phyloP scores from a whole-genome alignment of 768 basidiomycete species.

The Crassisporium funariophilum region DNA sequence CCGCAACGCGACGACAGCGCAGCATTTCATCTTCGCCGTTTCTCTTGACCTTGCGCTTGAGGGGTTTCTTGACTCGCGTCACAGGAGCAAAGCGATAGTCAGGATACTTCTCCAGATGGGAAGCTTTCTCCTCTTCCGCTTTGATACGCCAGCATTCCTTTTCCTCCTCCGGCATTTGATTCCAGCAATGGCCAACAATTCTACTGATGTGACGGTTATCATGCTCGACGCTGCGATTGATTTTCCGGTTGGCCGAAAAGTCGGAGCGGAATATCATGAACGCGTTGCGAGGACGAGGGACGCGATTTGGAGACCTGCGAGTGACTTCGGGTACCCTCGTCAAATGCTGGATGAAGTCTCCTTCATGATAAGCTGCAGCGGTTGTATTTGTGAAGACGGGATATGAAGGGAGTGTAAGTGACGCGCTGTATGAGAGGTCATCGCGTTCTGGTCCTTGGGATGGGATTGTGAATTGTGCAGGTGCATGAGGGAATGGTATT shows the following conservation, averaged over 20 bases:
- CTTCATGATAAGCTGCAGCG: too few relatives aligned
- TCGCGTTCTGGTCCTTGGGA: too few relatives aligned
- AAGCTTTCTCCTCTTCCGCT: constrained; percentile 53
- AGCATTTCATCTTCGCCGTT: constrained; percentile 48
- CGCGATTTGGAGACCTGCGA: too few relatives aligned
- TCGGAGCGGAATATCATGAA: constrained; percentile 76
- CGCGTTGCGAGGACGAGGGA: constrained; percentile 81
- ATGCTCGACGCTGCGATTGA: constrained; percentile 49
- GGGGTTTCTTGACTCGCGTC: constrained; percentile 42
- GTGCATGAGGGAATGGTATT: too few relatives aligned
- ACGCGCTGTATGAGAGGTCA: too few relatives aligned
- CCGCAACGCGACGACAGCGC: constrained; percentile 53
- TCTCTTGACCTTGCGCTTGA: constrained; percentile 54
- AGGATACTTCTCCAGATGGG: constrained; percentile 51
- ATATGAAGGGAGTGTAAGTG: too few relatives aligned
- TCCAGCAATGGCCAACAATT: constrained; percentile 59
- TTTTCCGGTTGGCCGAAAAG: constrained; percentile 54
- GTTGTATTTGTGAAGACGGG: too few relatives aligned
- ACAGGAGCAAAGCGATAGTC: constrained; percentile 56
- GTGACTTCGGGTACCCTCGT: too few relatives aligned
- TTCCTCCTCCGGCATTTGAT: constrained; percentile 48
- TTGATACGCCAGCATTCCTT: constrained; percentile 52
- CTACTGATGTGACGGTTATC: constrained; percentile 62
- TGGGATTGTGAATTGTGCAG: too few relatives aligned
- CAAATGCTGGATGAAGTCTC: too few relatives aligned